Conservation (phyloP, 805 yeast species). For the Kodamaea fukazawae region DNA sequence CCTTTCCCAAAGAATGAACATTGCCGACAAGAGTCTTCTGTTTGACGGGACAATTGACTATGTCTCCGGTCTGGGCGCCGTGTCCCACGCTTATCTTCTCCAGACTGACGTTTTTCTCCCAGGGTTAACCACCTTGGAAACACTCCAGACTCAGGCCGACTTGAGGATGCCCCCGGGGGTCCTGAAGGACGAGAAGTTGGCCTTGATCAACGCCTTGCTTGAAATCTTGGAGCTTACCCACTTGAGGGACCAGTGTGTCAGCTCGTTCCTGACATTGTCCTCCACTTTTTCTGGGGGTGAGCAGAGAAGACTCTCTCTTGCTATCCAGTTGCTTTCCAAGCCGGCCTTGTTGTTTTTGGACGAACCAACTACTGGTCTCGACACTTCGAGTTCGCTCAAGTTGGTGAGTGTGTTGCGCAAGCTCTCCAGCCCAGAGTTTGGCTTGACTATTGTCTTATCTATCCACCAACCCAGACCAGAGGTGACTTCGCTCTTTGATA, state of each 20-base stretch:
- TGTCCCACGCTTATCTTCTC: slow-evolving; percentile 59
- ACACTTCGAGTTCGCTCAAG: slow-evolving; percentile 25
- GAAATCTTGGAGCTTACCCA: slow-evolving; percentile 64
- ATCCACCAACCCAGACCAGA: slow-evolving; percentile 29
- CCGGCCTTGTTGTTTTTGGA: slow-evolving; percentile 25
- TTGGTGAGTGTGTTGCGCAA: slow-evolving; percentile 21
- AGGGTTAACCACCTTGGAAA: slow-evolving; percentile 69
- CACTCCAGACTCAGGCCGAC: slow-evolving; percentile 67
- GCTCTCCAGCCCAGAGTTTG: slow-evolving; percentile 22
- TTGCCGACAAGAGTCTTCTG: slow-evolving; percentile 37
- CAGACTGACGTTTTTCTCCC: slow-evolving; percentile 76
- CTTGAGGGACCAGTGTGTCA: slow-evolving; percentile 58
- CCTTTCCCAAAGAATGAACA: slow-evolving; percentile 50
- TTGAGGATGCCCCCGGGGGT: slow-evolving; percentile 55
- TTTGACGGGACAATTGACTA: slow-evolving; percentile 45
- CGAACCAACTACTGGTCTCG: slow-evolving; percentile 30
- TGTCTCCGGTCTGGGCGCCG: slow-evolving; percentile 1
- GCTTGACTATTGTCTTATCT: slow-evolving; percentile 23
- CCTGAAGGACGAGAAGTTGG: slow-evolving; percentile 39
- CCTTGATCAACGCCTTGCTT: slow-evolving; percentile 58
- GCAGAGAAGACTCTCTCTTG: slow-evolving; percentile 24
- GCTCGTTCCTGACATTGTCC: slow-evolving; percentile 23
- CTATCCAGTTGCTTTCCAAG: slow-evolving; percentile 23
- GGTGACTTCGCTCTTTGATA: slow-evolving; percentile 21
- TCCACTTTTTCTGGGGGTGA: slow-evolving; percentile 26